Evolutionary conservation across 768 basidiomycete genomes (phyloP).

Genomic region (Phylloporus scabripes): DNA sequence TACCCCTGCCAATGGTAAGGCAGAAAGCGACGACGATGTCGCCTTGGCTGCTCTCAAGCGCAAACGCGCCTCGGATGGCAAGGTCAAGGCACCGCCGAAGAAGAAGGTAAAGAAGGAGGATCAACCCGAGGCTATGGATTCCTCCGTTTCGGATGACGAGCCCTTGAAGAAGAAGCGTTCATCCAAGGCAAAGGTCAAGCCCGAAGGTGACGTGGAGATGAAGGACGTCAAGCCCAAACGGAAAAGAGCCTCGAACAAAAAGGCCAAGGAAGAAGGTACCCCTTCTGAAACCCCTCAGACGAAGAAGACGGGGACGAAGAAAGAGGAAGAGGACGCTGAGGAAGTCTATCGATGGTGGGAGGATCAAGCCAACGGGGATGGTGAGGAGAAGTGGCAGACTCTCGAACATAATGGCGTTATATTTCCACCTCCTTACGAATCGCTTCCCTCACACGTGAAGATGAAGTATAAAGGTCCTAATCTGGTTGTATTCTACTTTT

Average conservation of each 20-base stretch:
- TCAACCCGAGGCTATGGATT: constrained; percentile 10
- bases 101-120: constrained; percentile 63
- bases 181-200: constrained; percentile 38
- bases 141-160: constrained; percentile 36
- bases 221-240: constrained; percentile 38
- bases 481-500: constrained; percentile 8
- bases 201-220: constrained; percentile 46
- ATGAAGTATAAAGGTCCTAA: constrained; percentile 90
- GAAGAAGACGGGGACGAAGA: constrained; percentile 52
- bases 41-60: constrained; percentile 41
- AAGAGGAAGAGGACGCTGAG: constrained; percentile 53
- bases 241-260: constrained; percentile 48
- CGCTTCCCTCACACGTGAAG: constrained; percentile 75
- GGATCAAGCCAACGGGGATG: constrained; percentile 64
- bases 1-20: constrained; percentile 36
- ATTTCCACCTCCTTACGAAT: constrained; percentile 92
- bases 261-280: constrained; percentile 44
- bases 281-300: constrained; percentile 41
- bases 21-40: constrained; percentile 38
- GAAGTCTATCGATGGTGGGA: constrained; percentile 92
- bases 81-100: constrained; percentile 49
- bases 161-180: constrained; percentile 22
- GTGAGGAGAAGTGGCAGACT: constrained; percentile 87
- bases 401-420: constrained; percentile 91
- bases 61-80: constrained; percentile 42